Evolutionary conservation across 1,139 yeast species (phyloP).

Genomic region (Kurtzmaniella natalensis): DNA sequence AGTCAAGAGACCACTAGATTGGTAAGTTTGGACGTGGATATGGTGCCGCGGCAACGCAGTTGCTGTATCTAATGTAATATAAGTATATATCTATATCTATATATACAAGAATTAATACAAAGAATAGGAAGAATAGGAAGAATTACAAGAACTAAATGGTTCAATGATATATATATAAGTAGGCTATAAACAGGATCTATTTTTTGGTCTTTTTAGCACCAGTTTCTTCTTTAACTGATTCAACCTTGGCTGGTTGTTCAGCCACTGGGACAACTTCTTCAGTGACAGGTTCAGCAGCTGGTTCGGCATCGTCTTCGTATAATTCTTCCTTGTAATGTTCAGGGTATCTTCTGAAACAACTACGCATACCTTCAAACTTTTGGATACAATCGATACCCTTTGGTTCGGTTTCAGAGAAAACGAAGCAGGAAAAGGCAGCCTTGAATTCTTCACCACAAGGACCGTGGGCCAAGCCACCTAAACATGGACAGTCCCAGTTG

Average conservation of each 20-base stretch:
- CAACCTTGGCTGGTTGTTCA: background rate
- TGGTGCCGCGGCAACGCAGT: slow-evolving; percentile 2
- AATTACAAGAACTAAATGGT: too few species aligned
- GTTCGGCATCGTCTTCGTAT: slow-evolving; percentile 55
- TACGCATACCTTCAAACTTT: slow-evolving; percentile 88
- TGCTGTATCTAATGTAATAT: slow-evolving; percentile 1
- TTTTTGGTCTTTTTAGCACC: background rate
- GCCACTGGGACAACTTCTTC: slow-evolving; percentile 2
- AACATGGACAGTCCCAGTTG: slow-evolving; percentile 99
- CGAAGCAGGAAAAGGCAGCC: slow-evolving; percentile 93
- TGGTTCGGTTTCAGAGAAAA: slow-evolving; percentile 92
- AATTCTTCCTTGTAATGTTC: slow-evolving; percentile 92
- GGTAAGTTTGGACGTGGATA: slow-evolving; percentile 7
- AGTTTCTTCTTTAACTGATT: background rate
- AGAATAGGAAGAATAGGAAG: too few species aligned
- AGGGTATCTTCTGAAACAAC: slow-evolving; percentile 90
- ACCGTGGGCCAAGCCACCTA: slow-evolving; percentile 98
- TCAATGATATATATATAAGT: too few species aligned
- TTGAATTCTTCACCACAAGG: slow-evolving; percentile 98
- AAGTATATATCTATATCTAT: background rate
- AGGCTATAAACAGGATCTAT: slow-evolving; percentile 2
- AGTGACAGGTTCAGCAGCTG: slow-evolving; percentile 4
- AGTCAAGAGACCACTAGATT: slow-evolving; percentile 1
- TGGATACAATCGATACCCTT: slow-evolving; percentile 96
- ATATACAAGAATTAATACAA: too few species aligned